Evolutionary conservation across 1,139 yeast species (phyloP).

Genomic region (Meyerozyma sp.): DNA sequence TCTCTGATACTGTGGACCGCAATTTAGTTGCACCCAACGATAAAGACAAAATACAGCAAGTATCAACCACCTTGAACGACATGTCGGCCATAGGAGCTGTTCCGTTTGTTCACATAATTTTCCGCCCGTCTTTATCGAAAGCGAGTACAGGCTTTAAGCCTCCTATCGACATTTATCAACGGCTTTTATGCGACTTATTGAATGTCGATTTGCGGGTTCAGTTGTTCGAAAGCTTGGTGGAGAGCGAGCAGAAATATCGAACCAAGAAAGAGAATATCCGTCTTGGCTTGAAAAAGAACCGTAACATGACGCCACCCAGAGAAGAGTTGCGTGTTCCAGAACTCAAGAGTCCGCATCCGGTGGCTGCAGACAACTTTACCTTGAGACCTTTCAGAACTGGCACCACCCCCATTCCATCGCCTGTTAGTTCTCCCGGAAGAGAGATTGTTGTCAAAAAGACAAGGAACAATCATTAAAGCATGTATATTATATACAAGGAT

Average conservation of each 20-base stretch:
- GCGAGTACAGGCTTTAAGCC: slow-evolving; percentile 39
- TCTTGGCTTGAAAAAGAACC: neutral
- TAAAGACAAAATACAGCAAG: slow-evolving; percentile 7
- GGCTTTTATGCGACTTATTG: slow-evolving; percentile 26
- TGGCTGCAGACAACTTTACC: slow-evolving; percentile 25
- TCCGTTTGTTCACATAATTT: slow-evolving; percentile 38
- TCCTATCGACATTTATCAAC: slow-evolving; percentile 24
- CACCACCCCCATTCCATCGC: slow-evolving; percentile 39
- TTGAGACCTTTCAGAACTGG: slow-evolving; percentile 41
- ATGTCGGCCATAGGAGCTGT: slow-evolving; percentile 35
- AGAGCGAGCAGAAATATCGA: slow-evolving; percentile 24
- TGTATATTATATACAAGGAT: neutral
- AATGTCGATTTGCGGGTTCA: slow-evolving; percentile 18
- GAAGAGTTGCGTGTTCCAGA: slow-evolving; percentile 13
- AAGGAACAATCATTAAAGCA: neutral
- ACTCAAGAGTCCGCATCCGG: slow-evolving; percentile 12
- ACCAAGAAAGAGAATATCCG: slow-evolving; percentile 24
- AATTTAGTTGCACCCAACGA: slow-evolving; percentile 5
- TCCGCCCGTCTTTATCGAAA: slow-evolving; percentile 38
- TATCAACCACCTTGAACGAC: slow-evolving; percentile 21
- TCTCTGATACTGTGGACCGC: slow-evolving; percentile 21
- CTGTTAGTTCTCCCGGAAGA: slow-evolving; percentile 29
- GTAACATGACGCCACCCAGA: slow-evolving; percentile 22
- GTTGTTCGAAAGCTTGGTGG: slow-evolving; percentile 23
- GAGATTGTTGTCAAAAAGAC: neutral